Evolutionary conservation across 1,284 basidiomycete genomes (phyloP), one percentile per base, ranked within the genome.

Genomic region (Moesziomyces sp.): DNA sequence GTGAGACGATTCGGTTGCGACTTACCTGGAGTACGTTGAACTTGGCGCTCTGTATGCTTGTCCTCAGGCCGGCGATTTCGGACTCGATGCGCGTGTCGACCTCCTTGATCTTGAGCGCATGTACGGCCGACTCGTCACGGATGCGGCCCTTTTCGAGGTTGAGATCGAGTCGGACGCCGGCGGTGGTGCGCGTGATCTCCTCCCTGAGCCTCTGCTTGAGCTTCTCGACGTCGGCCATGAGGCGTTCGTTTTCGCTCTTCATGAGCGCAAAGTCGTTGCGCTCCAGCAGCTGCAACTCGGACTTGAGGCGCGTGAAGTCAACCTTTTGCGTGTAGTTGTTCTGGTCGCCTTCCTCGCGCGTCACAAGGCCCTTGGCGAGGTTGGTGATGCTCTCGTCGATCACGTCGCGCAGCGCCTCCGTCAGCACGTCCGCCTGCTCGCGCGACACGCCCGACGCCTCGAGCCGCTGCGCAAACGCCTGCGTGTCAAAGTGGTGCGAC

Each of bases 21-120:
- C 30, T 55, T 58, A 79, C 77, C 71, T 80, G 79, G 23, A 81
- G 56, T 13, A 78, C 52, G 70, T 86, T 51, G 64, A 88, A 93
- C 88, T 97, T 97, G 58, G 93, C 92, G 24, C 92, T 91, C 84
- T 97, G 94, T 56, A 97, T 97, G 50, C 91, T 89, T 1, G 96
- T 97, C 51, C 93, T 87, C 54, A 98, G 85, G 6, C 90, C 90
- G 3, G 94, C 93, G 81, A 98, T 98, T 86, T 98, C 96, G 82
- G 93, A 92, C 86, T 99, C 96, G 79, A 99, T 98, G 78, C 94
- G 87, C 2, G 96, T 98, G 80, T 99, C 96, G 14, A 98, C 94
- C 85, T 99, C 97, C 85, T 95, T 95, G 84, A 99, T 93, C 89
- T 98, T 98, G 69, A 97, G 87, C 80, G 97, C 95, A 81, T 98